A percentile compares a stretch with the other conserved stretches of the same genome.
These are phyloP conservation scores for Silybum marianum DNA, from an alignment of 129 eudicot genomes.

Conservation along the genomic window DNA sequence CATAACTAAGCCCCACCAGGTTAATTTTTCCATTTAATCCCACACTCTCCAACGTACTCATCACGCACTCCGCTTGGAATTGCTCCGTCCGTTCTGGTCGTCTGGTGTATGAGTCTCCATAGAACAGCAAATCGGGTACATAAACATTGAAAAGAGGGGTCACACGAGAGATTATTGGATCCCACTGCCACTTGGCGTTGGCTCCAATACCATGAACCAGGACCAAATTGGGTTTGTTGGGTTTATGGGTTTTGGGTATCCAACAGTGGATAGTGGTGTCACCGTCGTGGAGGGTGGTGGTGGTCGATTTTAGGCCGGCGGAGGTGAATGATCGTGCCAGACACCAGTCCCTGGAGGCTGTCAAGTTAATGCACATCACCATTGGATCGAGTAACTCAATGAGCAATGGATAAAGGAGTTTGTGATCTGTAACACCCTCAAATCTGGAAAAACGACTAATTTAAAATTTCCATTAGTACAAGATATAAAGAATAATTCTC, in stretches of 20 bases:
- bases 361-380: conserved; percentile 65
- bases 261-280: conserved; percentile 70
- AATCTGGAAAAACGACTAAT: too few species aligned
- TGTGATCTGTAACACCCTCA: background rate
- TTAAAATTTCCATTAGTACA: too few species aligned
- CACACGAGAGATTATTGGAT: conserved; percentile 44
- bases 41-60: conserved; percentile 39
- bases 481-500: too few species aligned
- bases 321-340: conserved; percentile 43
- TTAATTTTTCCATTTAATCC: conserved; percentile 40
- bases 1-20: conserved; percentile 78
- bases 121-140: conserved; percentile 69
- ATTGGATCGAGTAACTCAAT: conserved; percentile 4
- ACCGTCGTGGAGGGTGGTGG: conserved; percentile 65
- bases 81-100: conserved; percentile 55
- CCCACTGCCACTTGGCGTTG: conserved; percentile 82
- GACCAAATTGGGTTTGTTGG: conserved; percentile 44
- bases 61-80: conserved; percentile 69
- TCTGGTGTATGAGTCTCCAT: conserved; percentile 61
- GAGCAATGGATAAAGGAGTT: background rate
- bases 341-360: conserved; percentile 49
- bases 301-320: conserved; percentile 60
- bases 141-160: conserved; percentile 54
- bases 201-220: conserved; percentile 77
- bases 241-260: conserved; percentile 50